A percentile compares a stretch with the other conserved stretches of the same genome.
These are phyloP conservation scores for Emmonsiellopsis sp. DNA, from an alignment of 2,329 filamentous ascomycete genomes.

Conservation along the genomic window DNA sequence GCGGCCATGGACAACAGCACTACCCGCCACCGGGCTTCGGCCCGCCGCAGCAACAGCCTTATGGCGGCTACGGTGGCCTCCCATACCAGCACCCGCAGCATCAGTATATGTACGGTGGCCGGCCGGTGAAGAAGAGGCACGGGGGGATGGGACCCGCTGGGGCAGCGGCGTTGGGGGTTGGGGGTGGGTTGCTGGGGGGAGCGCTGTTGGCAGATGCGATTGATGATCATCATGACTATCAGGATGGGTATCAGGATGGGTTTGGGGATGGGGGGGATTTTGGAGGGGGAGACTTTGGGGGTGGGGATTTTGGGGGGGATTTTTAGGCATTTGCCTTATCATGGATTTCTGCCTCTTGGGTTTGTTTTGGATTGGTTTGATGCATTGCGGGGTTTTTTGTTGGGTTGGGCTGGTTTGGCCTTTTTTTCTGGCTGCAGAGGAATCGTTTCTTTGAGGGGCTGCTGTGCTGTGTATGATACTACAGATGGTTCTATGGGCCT, in stretches of 20 bases:
- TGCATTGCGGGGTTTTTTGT: background rate
- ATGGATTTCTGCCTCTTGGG: background rate
- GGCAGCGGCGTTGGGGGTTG: constrained; percentile 66
- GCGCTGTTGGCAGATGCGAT: constrained; percentile 60
- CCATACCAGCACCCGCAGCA: background rate
- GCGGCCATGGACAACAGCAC: background rate
- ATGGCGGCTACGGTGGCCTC: background rate
- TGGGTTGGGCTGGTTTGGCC: background rate
- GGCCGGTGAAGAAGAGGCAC: constrained; percentile 6
- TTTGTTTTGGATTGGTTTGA: background rate
- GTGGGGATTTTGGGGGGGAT: constrained; percentile 21
- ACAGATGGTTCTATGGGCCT: no score
- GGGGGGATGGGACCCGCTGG: constrained; percentile 53
- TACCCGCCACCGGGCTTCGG: background rate
- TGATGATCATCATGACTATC: constrained; percentile 41
- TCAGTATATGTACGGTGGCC: background rate
- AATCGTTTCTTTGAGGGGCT: no score
- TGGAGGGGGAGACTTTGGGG: constrained; percentile 11
- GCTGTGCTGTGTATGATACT: no score
- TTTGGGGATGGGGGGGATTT: constrained; percentile 15
- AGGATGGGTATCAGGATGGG: constrained; percentile 20
- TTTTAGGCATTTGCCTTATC: background rate
- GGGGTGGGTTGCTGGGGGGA: constrained; percentile 73
- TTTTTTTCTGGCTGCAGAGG: background rate
- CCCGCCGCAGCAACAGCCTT: background rate